phyloP scores from a whole-genome alignment of 768 basidiomycete genomes.

The Pholiota conissans region DNA sequence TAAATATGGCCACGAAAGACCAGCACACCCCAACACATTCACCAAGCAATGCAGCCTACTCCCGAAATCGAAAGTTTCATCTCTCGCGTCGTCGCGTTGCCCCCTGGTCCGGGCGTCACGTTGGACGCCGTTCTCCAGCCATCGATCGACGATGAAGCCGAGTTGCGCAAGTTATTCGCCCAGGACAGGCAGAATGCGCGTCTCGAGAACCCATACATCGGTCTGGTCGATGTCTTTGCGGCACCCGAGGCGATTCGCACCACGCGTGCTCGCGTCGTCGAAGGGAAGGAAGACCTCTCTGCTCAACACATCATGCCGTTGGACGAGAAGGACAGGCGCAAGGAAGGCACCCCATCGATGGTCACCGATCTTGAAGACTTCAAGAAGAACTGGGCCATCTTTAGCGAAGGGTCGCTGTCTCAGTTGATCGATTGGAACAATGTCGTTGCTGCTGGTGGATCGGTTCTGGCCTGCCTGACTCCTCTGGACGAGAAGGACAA shows the following conservation, averaged over 20 bases:
- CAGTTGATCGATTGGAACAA: constrained; percentile 64
- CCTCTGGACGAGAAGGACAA: constrained; percentile 50
- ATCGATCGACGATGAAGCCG: constrained; percentile 56
- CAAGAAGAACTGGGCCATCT: constrained; percentile 63
- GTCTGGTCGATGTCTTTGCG: constrained; percentile 59
- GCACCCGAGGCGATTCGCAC: constrained; percentile 44
- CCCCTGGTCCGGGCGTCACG: constrained; percentile 27
- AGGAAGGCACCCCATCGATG: constrained; percentile 51
- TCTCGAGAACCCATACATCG: constrained; percentile 49
- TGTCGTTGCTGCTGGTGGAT: constrained; percentile 61
- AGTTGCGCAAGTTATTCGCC: constrained; percentile 55
- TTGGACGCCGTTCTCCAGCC: constrained; percentile 49
- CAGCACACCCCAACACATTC: neutral
- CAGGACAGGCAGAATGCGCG: constrained; percentile 46
- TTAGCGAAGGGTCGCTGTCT: constrained; percentile 61
- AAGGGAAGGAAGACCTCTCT: constrained; percentile 41
- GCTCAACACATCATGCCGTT: constrained; percentile 57
- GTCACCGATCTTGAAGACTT: constrained; percentile 54
- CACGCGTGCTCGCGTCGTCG: constrained; percentile 51
- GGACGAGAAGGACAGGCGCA: constrained; percentile 39
- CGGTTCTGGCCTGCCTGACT: constrained; percentile 56
- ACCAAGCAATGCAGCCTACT: constrained; percentile 20
- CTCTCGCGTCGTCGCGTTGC: constrained; percentile 20
- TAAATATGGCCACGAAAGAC: neutral
- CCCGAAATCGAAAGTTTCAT: constrained; percentile 23